Percentiles rank a stretch among this genome's conserved stretches.
Evolutionary conservation across 495 filamentous ascomycete genomes (phyloP).

Genomic region (Clavariopsis aquatica): DNA sequence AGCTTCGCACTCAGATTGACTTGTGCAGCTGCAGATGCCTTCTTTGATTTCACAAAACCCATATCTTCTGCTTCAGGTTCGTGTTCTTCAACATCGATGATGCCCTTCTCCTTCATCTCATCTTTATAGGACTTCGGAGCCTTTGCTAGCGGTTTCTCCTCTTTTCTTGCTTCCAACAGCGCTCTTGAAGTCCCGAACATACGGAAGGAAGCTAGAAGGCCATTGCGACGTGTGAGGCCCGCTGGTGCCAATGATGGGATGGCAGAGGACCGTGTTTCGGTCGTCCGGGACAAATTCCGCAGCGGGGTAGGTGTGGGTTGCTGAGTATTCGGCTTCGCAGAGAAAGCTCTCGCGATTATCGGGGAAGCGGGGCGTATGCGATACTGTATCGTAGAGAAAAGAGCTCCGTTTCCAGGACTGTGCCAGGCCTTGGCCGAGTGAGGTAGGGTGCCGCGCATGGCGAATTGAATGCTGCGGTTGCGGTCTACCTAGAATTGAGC

Average conservation of each 20-base stretch:
- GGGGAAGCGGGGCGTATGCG: slow-evolving; percentile 3
- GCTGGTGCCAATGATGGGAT: background rate
- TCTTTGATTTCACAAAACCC: slow-evolving; percentile 69
- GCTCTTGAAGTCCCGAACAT: slow-evolving; percentile 30
- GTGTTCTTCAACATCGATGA: slow-evolving; percentile 43
- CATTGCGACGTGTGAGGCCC: slow-evolving; percentile 11
- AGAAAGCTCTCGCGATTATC: slow-evolving; percentile 6
- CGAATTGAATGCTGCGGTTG: slow-evolving; percentile 3
- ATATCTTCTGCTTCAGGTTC: slow-evolving; percentile 56
- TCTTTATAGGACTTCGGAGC: slow-evolving; percentile 34
- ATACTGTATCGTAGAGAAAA: slow-evolving; percentile 41
- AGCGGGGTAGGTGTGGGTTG: background rate
- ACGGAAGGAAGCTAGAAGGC: slow-evolving; percentile 14
- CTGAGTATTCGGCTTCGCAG: slow-evolving; percentile 1
- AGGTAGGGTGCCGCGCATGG: slow-evolving; percentile 37
- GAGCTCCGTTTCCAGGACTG: slow-evolving; percentile 43
- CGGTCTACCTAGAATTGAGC: slow-evolving; percentile 11
- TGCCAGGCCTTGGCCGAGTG: slow-evolving; percentile 41
- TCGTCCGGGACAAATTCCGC: background rate
- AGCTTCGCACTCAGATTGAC: slow-evolving; percentile 85
- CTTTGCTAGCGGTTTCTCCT: slow-evolving; percentile 17
- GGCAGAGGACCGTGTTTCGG: background rate
- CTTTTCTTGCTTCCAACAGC: slow-evolving; percentile 16
- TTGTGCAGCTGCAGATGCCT: slow-evolving; percentile 82
- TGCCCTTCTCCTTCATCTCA: slow-evolving; percentile 37